These are phyloP conservation scores for Citrus medica DNA, from an alignment of 345 rosid genomes.

Conservation along the genomic window DNA sequence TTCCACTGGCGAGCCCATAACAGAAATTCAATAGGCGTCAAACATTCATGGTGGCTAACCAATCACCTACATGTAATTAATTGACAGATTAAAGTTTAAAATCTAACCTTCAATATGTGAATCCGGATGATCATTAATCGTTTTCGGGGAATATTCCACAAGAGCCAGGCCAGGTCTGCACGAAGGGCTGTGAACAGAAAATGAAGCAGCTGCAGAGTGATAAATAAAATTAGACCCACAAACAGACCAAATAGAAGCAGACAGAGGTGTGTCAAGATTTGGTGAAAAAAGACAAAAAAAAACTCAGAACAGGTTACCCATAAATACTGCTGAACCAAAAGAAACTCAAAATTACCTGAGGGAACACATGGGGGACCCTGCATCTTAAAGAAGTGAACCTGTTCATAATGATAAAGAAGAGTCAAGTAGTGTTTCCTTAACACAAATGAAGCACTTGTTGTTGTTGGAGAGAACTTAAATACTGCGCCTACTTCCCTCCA, in stretches of 20 bases:
- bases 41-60: slow-evolving; percentile 17
- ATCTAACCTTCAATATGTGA: slow-evolving; percentile 42
- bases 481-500: slow-evolving; percentile 98
- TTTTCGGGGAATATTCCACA: slow-evolving; percentile 53
- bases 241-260: slow-evolving; percentile 6
- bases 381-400: slow-evolving; percentile 67
- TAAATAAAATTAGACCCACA: neutral
- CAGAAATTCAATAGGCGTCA: slow-evolving; percentile 7
- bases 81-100: neutral
- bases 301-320: neutral
- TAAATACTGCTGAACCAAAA: neutral
- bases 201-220: slow-evolving; percentile 46
- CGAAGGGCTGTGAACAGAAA: slow-evolving; percentile 35
- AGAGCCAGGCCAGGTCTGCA: slow-evolving; percentile 52
- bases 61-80: neutral
- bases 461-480: slow-evolving; percentile 80
- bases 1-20: slow-evolving; percentile 17
- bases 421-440: slow-evolving; percentile 79
- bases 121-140: slow-evolving; percentile 26
- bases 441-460: slow-evolving; percentile 96
- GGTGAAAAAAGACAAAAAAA: neutral
- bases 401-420: slow-evolving; percentile 88
- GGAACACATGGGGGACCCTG: slow-evolving; percentile 64
- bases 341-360: slow-evolving; percentile 36
- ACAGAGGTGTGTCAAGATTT: neutral